Base-by-base conservation (phyloP, 495 filamentous ascomycete genomes). In the Neurospora sp. region DNA sequence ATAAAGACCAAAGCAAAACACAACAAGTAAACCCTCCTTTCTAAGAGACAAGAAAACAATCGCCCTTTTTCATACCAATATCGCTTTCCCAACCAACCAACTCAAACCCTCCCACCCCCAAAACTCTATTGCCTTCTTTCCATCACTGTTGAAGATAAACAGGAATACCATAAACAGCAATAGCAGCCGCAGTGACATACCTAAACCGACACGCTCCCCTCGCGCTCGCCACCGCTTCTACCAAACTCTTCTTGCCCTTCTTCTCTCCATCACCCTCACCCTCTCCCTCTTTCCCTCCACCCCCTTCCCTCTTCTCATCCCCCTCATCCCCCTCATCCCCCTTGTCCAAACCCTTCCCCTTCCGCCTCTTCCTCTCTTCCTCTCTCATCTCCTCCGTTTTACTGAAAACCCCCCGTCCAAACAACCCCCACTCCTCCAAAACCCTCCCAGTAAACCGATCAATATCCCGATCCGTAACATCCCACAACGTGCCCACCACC, bases 391-490 rank as follows among this genome's bases (percentile, higher is more conserved):
- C 73, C 76, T 48, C 78, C 76, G 74, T 27, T 5, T 78, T 74
- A 16, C 71, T 78, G 35, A 85, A 82, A 0, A 76, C 77, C 27
- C 83, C 85, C 12, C 69, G 23, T 0, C 77, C 77, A 38, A 93
- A 83, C 3, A 99, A 79, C 16, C 96, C 96, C 96, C 96, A 99
- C 72, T 90, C 87, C 79, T 94, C 91, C 70, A 97, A 90, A 4
- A 91, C 83, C 18, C 87, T 83, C 31, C 89, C 88, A 0, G 93
- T 90, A 79, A 98, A 97, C 42, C 94, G 90, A 84, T 99, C 96
- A 77, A 97, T 96, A 79, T 99, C 96, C 75, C 92, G 91, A 77
- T 99, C 96, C 14, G 96, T 99, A 27, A 99, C 96, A 81, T 99
- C 96, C 96, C 96, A 99, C 42, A 99, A 85, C 5, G 92, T 97